Base-by-base conservation (phyloP, 2,329 filamentous ascomycete species). In the Penicillium sp. region DNA sequence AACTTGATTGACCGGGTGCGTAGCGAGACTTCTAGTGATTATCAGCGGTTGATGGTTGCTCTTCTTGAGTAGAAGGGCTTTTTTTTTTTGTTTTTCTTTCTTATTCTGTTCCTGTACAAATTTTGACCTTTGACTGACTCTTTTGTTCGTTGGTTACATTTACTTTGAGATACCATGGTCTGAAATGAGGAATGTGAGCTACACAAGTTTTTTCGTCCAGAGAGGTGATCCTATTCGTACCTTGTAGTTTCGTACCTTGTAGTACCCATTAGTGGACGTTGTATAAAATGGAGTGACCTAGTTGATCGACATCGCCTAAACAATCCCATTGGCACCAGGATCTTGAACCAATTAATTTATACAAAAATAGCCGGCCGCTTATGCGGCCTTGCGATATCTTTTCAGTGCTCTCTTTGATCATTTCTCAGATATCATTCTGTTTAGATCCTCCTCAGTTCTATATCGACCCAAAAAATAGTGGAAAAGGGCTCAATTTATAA, bases 11-110 rank as follows among this genome's bases (percentile, higher is more conserved):
- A 79, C 53, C 81, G 91, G 45, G 89, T 97, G 67, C 84, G 84
- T 69, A 85, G 87, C 2, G 93, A 97, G 79, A 95, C 90, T 5
- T 90, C 88, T 58, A 90, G 91, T 5, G 88, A 96, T 73, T 96
- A 94, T 65, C 81, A 89, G 75, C 83, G 77, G 63, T 74, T 93
- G 67, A 80, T 97, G 83, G 75, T 95, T 61, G 90, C 88, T 58
- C 76, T 84, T 67, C 69, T 84, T 60, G 73, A 75, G 65, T 78
- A 68, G 67, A 25, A 1, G 9, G 8, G 2, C 14, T 42, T 36
- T 10, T 35, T 16, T 36, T 42, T 53, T 26, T 46, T n/a, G 31
- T 33, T 45, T 37, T 22, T 12, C 12, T n/a, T 44, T 47, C 52
- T 19, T 49, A 25, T 49, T 28, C 41, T 42, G 11, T 22, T n/a